phyloP scores from a whole-genome alignment of 805 yeast genomes.

The Ascoidea tarda region DNA sequence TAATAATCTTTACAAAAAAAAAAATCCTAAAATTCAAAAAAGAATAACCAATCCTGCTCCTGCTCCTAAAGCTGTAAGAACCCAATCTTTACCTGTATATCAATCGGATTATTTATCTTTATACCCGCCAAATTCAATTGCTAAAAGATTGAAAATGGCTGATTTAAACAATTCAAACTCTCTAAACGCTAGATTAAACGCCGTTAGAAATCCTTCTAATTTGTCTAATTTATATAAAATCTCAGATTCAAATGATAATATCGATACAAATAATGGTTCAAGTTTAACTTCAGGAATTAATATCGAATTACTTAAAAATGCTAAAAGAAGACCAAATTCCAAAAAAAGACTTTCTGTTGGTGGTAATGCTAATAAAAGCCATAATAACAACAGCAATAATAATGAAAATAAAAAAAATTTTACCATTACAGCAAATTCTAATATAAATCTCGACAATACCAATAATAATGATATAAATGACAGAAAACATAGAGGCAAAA shows the following conservation, averaged over 20 bases:
- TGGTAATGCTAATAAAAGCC: background rate
- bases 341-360: background rate
- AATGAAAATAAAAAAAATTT: too few relatives aligned
- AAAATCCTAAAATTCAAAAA: conserved; percentile 9
- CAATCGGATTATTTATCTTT: background rate
- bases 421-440: too few relatives aligned
- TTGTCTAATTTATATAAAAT: too few relatives aligned
- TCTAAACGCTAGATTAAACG: background rate
- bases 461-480: too few relatives aligned
- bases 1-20: background rate
- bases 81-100: conserved; percentile 25
- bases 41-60: conserved; percentile 27
- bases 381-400: background rate
- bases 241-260: too few relatives aligned
- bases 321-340: background rate
- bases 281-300: background rate
- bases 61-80: conserved; percentile 31
- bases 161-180: background rate
- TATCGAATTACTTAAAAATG: background rate
- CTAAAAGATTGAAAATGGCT: background rate
- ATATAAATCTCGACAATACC: background rate
- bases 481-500: too few relatives aligned
- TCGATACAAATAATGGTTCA: background rate
- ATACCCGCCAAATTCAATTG: background rate
- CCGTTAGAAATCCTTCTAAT: background rate